These are phyloP conservation scores for Gliomastix tumulicola DNA, from an alignment of 2,329 filamentous ascomycete species.

Conservation along the genomic window DNA sequence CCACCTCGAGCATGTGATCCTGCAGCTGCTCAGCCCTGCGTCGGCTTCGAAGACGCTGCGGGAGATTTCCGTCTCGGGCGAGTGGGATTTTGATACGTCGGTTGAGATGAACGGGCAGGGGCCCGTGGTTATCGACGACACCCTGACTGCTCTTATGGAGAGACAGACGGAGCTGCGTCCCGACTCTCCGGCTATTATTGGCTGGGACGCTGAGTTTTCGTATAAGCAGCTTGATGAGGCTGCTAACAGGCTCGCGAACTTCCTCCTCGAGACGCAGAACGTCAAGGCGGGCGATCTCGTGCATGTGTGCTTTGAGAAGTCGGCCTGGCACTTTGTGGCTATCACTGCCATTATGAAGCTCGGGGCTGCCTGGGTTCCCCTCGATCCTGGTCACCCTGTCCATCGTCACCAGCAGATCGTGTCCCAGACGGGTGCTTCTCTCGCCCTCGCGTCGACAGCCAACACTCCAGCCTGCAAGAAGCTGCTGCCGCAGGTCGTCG, in stretches of 20 bases:
- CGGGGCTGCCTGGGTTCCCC: slow-evolving; percentile 2
- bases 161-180: neutral
- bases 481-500: neutral
- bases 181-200: neutral
- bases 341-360: slow-evolving; percentile 3
- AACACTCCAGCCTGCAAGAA: neutral
- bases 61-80: neutral
- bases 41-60: neutral
- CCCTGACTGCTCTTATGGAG: neutral
- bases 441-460: neutral
- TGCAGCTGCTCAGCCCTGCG: neutral
- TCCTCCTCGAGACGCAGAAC: too few species aligned
- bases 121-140: neutral
- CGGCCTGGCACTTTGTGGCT: slow-evolving; percentile 2
- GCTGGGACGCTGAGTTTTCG: neutral
- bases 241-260: neutral
- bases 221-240: neutral
- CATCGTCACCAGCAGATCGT: neutral
- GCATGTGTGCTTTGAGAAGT: slow-evolving; percentile 4
- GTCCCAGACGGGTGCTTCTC: neutral
- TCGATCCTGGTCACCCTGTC: slow-evolving; percentile 3
- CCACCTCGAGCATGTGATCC: slow-evolving; percentile 1
- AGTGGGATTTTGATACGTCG: neutral
- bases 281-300: neutral
- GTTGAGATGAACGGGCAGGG: neutral